Conservation (phyloP, 2,329 filamentous ascomycete genomes). For the Nemania serpens region DNA sequence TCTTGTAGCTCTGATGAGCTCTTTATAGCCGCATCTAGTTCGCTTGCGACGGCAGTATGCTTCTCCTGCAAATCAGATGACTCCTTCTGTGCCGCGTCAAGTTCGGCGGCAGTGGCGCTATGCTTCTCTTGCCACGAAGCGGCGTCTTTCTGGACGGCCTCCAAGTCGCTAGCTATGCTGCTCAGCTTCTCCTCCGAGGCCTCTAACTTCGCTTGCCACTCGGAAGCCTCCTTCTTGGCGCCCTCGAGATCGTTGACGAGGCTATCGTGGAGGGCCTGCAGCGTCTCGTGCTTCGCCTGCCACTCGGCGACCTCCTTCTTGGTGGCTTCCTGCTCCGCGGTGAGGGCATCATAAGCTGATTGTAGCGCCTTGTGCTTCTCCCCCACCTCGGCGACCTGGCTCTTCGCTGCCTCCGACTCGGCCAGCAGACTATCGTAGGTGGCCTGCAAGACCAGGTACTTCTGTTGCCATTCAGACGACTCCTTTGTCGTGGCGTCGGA, state of each 20-base stretch:
- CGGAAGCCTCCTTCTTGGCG: conserved; percentile 13
- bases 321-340: conserved; percentile 18
- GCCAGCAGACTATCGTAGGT: conserved; percentile 24
- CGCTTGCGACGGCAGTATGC: conserved; percentile 27
- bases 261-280: conserved; percentile 31
- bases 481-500: conserved; percentile 32
- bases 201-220: conserved; percentile 39
- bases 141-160: conserved; percentile 38
- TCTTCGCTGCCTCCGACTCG: conserved; percentile 34
- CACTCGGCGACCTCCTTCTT: conserved; percentile 34
- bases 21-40: conserved; percentile 36
- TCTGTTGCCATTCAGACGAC: conserved; percentile 31
- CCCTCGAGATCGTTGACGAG: conserved; percentile 36
- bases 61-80: conserved; percentile 35
- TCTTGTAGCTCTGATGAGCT: conserved; percentile 35
- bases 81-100: conserved; percentile 35
- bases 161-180: conserved; percentile 40
- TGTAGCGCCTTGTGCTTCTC: conserved; percentile 17
- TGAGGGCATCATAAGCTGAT: conserved; percentile 1
- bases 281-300: conserved; percentile 31
- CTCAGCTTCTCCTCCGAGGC: conserved; percentile 27
- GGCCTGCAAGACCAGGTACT: conserved; percentile 26
- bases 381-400: conserved; percentile 18
- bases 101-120: conserved; percentile 29
- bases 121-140: conserved; percentile 33